Percentiles rank a stretch among this genome's conserved stretches.
Conservation (phyloP, 2,329 filamentous ascomycete genomes). For the Aspergillus quadrilineatus region DNA sequence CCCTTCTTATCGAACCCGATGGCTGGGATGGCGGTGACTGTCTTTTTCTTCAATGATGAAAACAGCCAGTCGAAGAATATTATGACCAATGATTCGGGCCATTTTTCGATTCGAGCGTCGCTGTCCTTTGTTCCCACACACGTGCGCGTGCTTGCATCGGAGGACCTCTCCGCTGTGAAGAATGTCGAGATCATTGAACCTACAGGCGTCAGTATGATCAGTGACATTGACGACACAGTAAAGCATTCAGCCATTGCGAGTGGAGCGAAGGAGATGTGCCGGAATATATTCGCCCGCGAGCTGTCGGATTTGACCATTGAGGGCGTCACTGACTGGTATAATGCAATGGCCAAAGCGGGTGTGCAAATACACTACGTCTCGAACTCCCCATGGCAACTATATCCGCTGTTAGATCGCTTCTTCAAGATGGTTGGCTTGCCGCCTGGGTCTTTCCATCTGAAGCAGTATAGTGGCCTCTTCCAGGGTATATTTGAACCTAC, state of each 20-base stretch:
- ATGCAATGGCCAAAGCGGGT: constrained; percentile 70
- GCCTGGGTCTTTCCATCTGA: constrained; percentile 86
- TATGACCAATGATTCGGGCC: constrained; percentile 81
- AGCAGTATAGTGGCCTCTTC: constrained; percentile 94
- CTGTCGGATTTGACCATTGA: constrained; percentile 77
- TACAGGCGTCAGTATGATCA: constrained; percentile 84
- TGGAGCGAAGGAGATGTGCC: constrained; percentile 90
- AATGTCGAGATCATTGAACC: constrained; percentile 75
- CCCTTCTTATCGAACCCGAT: constrained; percentile 88
- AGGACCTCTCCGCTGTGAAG: constrained; percentile 77
- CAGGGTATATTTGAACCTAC: constrained; percentile 98
- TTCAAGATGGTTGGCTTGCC: constrained; percentile 80
- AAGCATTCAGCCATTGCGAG: constrained; percentile 89
- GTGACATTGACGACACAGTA: constrained; percentile 95
- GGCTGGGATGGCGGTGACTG: constrained; percentile 73
- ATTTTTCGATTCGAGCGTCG: constrained; percentile 77
- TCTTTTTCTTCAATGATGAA: constrained; percentile 91
- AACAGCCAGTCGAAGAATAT: constrained; percentile 82
- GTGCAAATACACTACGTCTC: constrained; percentile 95
- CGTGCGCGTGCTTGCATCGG: constrained; percentile 80
- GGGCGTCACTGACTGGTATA: constrained; percentile 90
- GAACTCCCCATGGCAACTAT: constrained; percentile 99
- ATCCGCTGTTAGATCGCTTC: constrained; percentile 81
- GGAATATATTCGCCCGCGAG: constrained; percentile 91
- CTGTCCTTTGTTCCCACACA: constrained; percentile 90